phyloP scores from a whole-genome alignment of 2,329 filamentous ascomycete genomes.

The Fonsecaea nubica region DNA sequence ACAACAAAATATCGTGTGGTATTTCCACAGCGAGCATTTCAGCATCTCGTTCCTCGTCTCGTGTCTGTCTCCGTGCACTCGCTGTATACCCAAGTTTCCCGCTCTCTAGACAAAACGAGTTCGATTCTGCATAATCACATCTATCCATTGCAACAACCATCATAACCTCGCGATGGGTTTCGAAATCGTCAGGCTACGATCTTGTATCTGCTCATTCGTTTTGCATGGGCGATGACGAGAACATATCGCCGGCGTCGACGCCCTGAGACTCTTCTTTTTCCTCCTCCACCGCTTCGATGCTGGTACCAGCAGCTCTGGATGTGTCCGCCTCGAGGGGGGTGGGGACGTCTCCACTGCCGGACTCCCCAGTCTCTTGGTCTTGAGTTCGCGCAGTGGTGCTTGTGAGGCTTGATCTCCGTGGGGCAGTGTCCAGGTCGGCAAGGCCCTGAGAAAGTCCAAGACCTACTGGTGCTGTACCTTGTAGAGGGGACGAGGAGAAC shows the following conservation, averaged over 20 bases:
- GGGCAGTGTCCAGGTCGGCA: not conserved
- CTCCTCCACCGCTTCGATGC: not conserved
- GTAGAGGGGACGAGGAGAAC: slow-evolving; percentile 34
- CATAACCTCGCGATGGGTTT: not conserved
- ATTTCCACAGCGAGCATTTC: not conserved
- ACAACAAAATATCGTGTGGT: too few relatives aligned
- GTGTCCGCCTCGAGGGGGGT: not conserved
- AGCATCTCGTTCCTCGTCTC: not conserved
- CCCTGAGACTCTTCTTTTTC: slow-evolving; percentile 19
- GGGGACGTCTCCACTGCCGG: not conserved
- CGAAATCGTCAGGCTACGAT: not conserved
- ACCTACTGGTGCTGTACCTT: slow-evolving; percentile 8
- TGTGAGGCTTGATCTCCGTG: not conserved
- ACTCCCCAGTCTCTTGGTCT: not conserved
- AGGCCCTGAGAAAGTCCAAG: not conserved
- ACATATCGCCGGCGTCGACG: slow-evolving; percentile 31
- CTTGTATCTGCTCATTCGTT: slow-evolving; percentile 6
- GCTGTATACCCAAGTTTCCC: not conserved
- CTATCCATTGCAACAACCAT: not conserved
- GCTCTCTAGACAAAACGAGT: not conserved
- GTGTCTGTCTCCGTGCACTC: not conserved
- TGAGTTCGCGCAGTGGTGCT: not conserved
- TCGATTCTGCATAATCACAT: not conserved
- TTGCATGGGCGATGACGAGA: slow-evolving; percentile 33
- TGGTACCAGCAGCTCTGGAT: not conserved